A percentile compares a stretch with the other conserved stretches of the same genome.
Evolutionary conservation across 2,329 filamentous ascomycete genomes (phyloP).

Genomic region (Cryphonectria radicalis): DNA sequence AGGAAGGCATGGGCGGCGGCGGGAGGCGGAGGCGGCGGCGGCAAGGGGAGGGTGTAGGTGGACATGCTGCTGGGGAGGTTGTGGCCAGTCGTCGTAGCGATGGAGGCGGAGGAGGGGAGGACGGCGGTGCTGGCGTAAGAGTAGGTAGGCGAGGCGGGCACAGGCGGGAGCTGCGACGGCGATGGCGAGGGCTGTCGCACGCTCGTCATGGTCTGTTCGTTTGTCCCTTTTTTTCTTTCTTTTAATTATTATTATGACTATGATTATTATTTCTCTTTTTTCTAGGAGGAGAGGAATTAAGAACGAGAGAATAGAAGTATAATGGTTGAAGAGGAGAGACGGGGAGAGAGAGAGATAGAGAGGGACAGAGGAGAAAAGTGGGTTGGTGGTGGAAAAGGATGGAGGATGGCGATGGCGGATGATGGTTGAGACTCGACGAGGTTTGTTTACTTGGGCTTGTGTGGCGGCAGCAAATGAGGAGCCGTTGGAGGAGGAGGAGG

Average conservation of each 20-base stretch:
- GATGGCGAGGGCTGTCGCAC: conserved; percentile 51
- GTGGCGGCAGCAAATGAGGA: background rate
- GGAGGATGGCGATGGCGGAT: background rate
- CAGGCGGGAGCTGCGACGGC: conserved; percentile 60
- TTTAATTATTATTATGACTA: background rate
- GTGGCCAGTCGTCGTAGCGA: conserved; percentile 59
- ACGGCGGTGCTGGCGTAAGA: conserved; percentile 52
- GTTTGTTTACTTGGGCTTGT: background rate
- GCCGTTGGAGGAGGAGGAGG: background rate
- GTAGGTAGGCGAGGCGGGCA: conserved; percentile 67
- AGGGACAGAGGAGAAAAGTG: background rate
- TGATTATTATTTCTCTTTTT: background rate
- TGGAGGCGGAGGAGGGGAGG: conserved; percentile 45
- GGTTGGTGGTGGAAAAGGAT: background rate
- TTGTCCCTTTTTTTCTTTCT: background rate
- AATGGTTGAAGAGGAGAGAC: too few species aligned
- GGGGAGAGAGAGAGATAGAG: too few species aligned
- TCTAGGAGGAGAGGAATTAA: background rate
- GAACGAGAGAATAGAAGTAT: background rate
- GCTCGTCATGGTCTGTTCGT: conserved; percentile 20
- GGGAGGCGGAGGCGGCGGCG: conserved; percentile 62
- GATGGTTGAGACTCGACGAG: background rate
- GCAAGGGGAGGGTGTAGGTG: conserved; percentile 59
- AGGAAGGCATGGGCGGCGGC: conserved; percentile 59
- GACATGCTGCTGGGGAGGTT: conserved; percentile 35